Conservation (phyloP, 441 rosid species). For the Croton setiger region DNA sequence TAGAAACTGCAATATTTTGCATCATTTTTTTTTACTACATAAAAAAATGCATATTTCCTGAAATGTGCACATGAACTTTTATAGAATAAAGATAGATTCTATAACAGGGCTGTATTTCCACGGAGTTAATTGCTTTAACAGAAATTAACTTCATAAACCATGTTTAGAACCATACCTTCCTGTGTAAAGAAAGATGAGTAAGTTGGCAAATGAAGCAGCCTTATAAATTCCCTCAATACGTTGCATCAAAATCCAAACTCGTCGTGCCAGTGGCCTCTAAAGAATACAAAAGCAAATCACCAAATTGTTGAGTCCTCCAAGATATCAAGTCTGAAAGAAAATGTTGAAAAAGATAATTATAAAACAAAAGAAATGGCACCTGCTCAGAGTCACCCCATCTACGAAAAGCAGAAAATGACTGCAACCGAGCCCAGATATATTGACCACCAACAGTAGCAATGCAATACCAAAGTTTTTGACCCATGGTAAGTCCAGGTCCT, state of each 20-base stretch:
- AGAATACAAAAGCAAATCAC: constrained; percentile 24
- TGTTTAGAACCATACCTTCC: constrained; percentile 55
- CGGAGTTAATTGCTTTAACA: neutral
- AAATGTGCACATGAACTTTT: neutral
- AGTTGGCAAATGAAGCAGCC: constrained; percentile 86
- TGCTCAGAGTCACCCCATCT: constrained; percentile 97
- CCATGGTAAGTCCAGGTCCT: constrained; percentile 82
- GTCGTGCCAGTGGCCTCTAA: constrained; percentile 83
- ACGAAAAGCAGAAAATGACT: constrained; percentile 92
- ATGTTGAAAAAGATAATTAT: neutral
- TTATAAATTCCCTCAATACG: constrained; percentile 78
- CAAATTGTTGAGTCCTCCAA: neutral
- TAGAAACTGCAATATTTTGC: neutral
- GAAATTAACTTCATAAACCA: constrained; percentile 10
- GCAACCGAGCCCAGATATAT: constrained; percentile 80
- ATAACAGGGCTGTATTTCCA: neutral
- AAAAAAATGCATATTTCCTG: neutral
- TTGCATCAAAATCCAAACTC: constrained; percentile 74
- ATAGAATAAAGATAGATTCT: neutral
- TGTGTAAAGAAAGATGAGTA: constrained; percentile 76
- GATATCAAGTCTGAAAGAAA: constrained; percentile 7
- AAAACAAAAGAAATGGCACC: constrained; percentile 31
- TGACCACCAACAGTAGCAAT: constrained; percentile 93
- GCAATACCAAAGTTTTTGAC: constrained; percentile 91
- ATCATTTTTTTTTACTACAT: neutral